Conservation (phyloP, 257 asterid genomes). For the Solanum dulcamara region DNA sequence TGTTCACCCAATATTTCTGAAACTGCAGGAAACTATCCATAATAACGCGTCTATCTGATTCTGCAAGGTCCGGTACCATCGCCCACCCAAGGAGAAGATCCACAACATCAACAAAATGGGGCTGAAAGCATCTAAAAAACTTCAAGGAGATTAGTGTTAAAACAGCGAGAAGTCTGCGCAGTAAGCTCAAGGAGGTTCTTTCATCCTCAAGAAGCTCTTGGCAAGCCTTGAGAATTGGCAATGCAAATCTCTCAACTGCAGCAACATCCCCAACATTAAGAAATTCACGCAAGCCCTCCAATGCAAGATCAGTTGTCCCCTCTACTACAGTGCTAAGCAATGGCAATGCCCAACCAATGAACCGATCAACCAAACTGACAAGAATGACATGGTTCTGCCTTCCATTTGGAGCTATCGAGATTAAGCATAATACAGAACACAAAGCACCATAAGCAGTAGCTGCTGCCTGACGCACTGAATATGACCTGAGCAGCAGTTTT, state of each 20-base stretch:
- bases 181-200: slow-evolving; percentile 75
- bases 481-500: slow-evolving; percentile 45
- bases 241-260: slow-evolving; percentile 83
- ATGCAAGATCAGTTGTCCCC: slow-evolving; percentile 64
- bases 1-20: slow-evolving; percentile 97
- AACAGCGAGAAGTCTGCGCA: slow-evolving; percentile 65
- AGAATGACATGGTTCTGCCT: slow-evolving; percentile 76
- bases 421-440: slow-evolving; percentile 62
- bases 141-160: slow-evolving; percentile 74
- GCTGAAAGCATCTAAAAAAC: slow-evolving; percentile 86
- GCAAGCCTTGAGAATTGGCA: slow-evolving; percentile 91
- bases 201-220: slow-evolving; percentile 98
- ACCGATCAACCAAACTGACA: slow-evolving; percentile 65
- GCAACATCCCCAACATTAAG: slow-evolving; percentile 80
- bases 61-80: slow-evolving; percentile 73
- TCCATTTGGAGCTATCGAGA: slow-evolving; percentile 59
- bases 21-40: slow-evolving; percentile 96
- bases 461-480: slow-evolving; percentile 78
- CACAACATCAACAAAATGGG: slow-evolving; percentile 89
- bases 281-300: slow-evolving; percentile 83
- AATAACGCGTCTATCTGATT: slow-evolving; percentile 64
- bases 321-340: slow-evolving; percentile 43
- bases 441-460: slow-evolving; percentile 90
- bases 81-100: slow-evolving; percentile 99
- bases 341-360: slow-evolving; percentile 90